Percentiles rank a stretch among this genome's conserved stretches.
Conservation (phyloP, 257 asterid species). For the Mitragyna speciosa region DNA sequence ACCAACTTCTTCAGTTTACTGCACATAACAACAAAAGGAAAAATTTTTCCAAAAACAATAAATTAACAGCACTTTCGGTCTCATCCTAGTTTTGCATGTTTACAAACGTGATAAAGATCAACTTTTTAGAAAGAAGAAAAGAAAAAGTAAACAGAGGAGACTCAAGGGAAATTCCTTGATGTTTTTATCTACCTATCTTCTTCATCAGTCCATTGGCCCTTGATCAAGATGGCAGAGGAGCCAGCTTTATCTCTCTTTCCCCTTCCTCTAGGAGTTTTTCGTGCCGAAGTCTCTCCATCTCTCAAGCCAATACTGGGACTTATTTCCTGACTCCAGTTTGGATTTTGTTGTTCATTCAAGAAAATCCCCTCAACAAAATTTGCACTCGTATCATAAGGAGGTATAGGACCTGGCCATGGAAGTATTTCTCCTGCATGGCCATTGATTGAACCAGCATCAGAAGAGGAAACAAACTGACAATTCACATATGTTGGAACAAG, state of each 20-base stretch:
- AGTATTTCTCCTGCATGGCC: constrained; percentile 14
- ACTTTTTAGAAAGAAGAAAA: neutral
- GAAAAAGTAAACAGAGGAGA: neutral
- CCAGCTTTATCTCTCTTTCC: constrained; percentile 22
- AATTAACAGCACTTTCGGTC: neutral
- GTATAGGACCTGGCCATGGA: neutral
- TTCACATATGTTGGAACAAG: constrained; percentile 6
- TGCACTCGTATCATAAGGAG: constrained; percentile 3
- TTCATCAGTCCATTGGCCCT: constrained; percentile 70
- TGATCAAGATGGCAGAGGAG: constrained; percentile 37
- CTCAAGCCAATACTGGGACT: neutral
- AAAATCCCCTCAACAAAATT: constrained; percentile 15
- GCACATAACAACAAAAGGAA: neutral
- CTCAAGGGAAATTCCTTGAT: neutral
- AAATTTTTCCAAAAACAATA: neutral
- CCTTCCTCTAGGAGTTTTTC: neutral
- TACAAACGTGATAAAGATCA: neutral
- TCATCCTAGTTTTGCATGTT: neutral
- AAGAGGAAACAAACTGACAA: neutral
- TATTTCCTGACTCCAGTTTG: neutral
- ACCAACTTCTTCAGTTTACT: constrained; percentile 54
- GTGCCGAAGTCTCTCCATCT: constrained; percentile 3
- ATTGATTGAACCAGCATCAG: constrained; percentile 10
- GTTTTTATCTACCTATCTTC: constrained; percentile 56
- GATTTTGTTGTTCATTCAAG: neutral